These are phyloP conservation scores for Boletus rubescentipes DNA, from an alignment of 768 basidiomycete genomes.

Conservation along the genomic window DNA sequence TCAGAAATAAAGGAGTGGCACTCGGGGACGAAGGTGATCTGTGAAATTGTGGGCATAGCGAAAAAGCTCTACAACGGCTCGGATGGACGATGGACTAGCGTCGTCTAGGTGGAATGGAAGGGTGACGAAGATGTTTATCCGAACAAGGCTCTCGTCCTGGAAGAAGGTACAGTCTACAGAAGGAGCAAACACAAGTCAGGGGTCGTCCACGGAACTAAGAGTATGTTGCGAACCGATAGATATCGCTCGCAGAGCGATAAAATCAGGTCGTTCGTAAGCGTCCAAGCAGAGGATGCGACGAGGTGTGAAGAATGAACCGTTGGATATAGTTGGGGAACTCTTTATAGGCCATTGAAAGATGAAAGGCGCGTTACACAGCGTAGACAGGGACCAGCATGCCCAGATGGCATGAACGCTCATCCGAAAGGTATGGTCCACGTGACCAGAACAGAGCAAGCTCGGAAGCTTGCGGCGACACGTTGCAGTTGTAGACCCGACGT, in stretches of 20 bases:
- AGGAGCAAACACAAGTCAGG: background rate
- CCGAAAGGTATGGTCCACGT: slow-evolving; percentile 15
- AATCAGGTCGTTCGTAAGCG: slow-evolving; percentile 5
- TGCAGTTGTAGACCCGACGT: slow-evolving; percentile 12
- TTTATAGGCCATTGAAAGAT: slow-evolving; percentile 25
- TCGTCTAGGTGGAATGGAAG: background rate
- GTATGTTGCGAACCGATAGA: slow-evolving; percentile 6
- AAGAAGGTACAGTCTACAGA: slow-evolving; percentile 4
- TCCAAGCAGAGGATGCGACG: slow-evolving; percentile 11
- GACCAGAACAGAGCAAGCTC: slow-evolving; percentile 26
- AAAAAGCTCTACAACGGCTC: background rate
- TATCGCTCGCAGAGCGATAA: slow-evolving; percentile 3
- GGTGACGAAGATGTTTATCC: background rate
- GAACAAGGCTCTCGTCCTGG: background rate
- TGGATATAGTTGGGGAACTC: background rate
- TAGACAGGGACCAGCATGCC: slow-evolving; percentile 14
- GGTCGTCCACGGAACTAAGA: background rate
- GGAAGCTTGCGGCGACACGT: slow-evolving; percentile 24
- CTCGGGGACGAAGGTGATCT: background rate
- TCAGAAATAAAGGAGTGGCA: slow-evolving; percentile 6
- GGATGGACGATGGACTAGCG: background rate
- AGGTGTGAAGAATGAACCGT: background rate
- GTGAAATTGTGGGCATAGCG: slow-evolving; percentile 9
- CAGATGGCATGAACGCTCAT: background rate
- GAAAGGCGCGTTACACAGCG: slow-evolving; percentile 22